These are phyloP conservation scores for Lepidium didymum DNA, from an alignment of 345 rosid species.

Conservation along the genomic window DNA sequence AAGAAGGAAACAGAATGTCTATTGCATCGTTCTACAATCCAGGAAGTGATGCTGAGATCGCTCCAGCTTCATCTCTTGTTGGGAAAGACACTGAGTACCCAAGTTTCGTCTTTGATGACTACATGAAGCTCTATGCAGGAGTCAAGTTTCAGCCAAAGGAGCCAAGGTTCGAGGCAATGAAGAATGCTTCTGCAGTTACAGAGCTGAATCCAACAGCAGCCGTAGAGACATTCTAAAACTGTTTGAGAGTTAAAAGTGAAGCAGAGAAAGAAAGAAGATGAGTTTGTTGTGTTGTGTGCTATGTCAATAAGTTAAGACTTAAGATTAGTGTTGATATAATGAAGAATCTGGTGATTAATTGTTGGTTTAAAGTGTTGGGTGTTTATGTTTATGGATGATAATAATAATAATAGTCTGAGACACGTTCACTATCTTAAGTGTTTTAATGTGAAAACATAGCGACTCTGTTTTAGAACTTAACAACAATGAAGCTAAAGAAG, in stretches of 20 bases:
- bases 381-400: slow-evolving; percentile 13
- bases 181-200: slow-evolving; percentile 35
- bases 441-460: background rate
- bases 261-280: background rate
- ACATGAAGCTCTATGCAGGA: slow-evolving; percentile 82
- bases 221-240: slow-evolving; percentile 22
- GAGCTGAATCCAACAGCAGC: slow-evolving; percentile 45
- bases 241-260: background rate
- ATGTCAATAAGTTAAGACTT: slow-evolving; percentile 16
- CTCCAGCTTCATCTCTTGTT: slow-evolving; percentile 61
- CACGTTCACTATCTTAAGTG: background rate
- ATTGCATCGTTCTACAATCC: slow-evolving; percentile 95
- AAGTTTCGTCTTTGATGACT: slow-evolving; percentile 80
- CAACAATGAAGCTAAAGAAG: background rate
- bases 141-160: slow-evolving; percentile 89
- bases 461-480: background rate
- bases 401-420: background rate
- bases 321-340: slow-evolving; percentile 10
- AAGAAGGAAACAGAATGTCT: slow-evolving; percentile 81
- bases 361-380: slow-evolving; percentile 21
- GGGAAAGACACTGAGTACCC: slow-evolving; percentile 63
- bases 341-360: slow-evolving; percentile 4
- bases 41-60: slow-evolving; percentile 68
- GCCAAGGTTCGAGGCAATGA: slow-evolving; percentile 82
- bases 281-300: slow-evolving; percentile 17